Evolutionary conservation across 345 rosid species (phyloP).

Genomic region (Eucalyptus shirleyi): DNA sequence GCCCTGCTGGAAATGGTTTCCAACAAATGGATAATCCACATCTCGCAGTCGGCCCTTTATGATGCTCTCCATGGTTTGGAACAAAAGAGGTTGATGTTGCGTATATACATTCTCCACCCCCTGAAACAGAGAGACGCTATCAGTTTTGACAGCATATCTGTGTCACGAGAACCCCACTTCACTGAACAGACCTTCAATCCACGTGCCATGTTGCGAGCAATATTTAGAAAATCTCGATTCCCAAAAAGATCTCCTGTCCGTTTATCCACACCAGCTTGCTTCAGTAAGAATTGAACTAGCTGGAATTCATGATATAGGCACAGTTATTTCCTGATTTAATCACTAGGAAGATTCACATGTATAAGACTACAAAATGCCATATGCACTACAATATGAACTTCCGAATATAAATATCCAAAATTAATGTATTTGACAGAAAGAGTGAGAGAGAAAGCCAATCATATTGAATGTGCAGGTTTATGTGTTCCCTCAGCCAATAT

Average conservation of each 20-base stretch:
- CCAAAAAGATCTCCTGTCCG: constrained; percentile 95
- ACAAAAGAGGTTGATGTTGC: constrained; percentile 94
- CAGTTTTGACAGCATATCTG: neutral
- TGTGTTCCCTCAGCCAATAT: neutral
- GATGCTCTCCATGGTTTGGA: constrained; percentile 94
- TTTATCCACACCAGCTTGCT: constrained; percentile 94
- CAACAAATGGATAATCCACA: constrained; percentile 89
- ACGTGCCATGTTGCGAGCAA: constrained; percentile 99
- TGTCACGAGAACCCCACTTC: neutral
- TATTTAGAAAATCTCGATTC: constrained; percentile 84
- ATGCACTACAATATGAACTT: neutral
- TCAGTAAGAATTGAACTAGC: constrained; percentile 91
- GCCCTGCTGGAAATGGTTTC: constrained; percentile 93
- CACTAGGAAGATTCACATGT: neutral
- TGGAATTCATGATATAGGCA: constrained; percentile 4
- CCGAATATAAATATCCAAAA: neutral
- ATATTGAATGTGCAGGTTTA: neutral
- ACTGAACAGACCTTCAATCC: constrained; percentile 70
- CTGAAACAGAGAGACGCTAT: constrained; percentile 15
- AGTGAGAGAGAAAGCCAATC: neutral
- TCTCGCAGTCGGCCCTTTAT: constrained; percentile 83
- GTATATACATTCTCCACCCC: constrained; percentile 98
- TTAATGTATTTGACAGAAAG: neutral
- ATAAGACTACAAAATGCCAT: neutral
- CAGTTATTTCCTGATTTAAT: neutral